phyloP scores from a whole-genome alignment of 2,329 filamentous ascomycete species.

The Xylaria sp. region DNA sequence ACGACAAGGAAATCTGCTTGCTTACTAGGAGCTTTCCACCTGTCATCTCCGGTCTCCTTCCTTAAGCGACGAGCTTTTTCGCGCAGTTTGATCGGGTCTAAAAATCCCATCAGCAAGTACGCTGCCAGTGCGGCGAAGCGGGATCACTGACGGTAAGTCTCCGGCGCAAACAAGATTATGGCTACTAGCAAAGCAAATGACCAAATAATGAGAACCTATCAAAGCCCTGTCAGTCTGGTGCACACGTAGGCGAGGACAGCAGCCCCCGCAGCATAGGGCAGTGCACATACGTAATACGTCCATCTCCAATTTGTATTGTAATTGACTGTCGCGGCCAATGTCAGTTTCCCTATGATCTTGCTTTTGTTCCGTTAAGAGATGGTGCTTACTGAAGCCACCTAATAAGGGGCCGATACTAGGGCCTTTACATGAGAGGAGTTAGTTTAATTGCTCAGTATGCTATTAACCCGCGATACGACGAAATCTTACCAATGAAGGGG shows the following conservation, averaged over 20 bases:
- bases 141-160: slow-evolving; percentile 74
- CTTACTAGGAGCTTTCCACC: slow-evolving; percentile 71
- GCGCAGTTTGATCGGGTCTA: slow-evolving; percentile 71
- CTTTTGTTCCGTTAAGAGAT: not conserved
- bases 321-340: slow-evolving; percentile 56
- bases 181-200: slow-evolving; percentile 65
- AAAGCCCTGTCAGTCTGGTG: slow-evolving; percentile 15
- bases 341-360: not conserved
- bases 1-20: not conserved
- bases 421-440: slow-evolving; percentile 43
- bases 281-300: slow-evolving; percentile 70
- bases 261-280: not conserved
- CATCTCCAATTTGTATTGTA: slow-evolving; percentile 76
- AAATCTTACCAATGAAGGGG: slow-evolving; percentile 58
- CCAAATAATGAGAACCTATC: slow-evolving; percentile 76
- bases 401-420: slow-evolving; percentile 64
- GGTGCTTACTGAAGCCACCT: slow-evolving; percentile 69
- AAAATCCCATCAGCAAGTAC: not conserved
- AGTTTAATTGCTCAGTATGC: not conserved
- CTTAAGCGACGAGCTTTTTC: slow-evolving; percentile 73
- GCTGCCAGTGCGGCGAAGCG: not conserved
- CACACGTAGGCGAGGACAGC: not conserved
- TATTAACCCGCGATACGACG: not conserved
- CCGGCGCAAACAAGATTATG: slow-evolving; percentile 77
- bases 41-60: slow-evolving; percentile 75